Evolutionary conservation across 2,329 filamentous ascomycete genomes (phyloP).

Genomic region (Ophidiomyces ophidiicola): DNA sequence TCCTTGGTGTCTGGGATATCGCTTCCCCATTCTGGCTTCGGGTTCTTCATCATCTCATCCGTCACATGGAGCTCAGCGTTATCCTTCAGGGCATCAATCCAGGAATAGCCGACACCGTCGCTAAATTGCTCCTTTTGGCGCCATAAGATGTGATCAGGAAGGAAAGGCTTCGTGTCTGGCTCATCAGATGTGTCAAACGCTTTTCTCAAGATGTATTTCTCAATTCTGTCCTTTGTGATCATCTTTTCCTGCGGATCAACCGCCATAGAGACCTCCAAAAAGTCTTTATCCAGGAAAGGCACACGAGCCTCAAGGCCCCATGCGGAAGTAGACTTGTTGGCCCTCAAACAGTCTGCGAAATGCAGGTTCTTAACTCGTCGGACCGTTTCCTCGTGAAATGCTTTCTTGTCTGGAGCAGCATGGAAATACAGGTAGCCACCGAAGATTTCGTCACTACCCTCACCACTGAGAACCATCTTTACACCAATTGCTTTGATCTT

Average conservation of each 20-base stretch:
- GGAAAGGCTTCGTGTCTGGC: conserved; percentile 66
- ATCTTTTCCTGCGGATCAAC: conserved; percentile 92
- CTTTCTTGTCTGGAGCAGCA: conserved; percentile 74
- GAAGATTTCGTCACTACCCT: conserved; percentile 96
- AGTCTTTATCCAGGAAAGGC: conserved; percentile 94
- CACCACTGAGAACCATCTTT: conserved; percentile 97
- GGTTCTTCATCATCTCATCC: conserved; percentile 97
- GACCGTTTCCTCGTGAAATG: conserved; percentile 93
- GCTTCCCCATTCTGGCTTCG: conserved; percentile 86
- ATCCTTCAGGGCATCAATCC: conserved; percentile 97
- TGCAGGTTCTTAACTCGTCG: conserved; percentile 93
- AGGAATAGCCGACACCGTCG: conserved; percentile 95
- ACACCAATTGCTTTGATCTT: conserved; percentile 99
- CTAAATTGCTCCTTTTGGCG: conserved; percentile 99
- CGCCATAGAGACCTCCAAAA: conserved; percentile 85
- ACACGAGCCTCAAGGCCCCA: conserved; percentile 98
- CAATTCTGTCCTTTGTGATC: conserved; percentile 77
- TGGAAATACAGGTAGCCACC: conserved; percentile 99
- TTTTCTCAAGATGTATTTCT: conserved; percentile 97
- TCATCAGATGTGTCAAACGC: conserved; percentile 90
- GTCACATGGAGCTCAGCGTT: conserved; percentile 79
- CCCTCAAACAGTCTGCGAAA: conserved; percentile 86
- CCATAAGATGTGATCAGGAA: conserved; percentile 94
- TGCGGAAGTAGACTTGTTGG: conserved; percentile 97
- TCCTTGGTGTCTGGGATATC: conserved; percentile 96